Evolutionary conservation across 2,329 filamentous ascomycete species (phyloP).

Genomic region (Cladosporium colombiae): DNA sequence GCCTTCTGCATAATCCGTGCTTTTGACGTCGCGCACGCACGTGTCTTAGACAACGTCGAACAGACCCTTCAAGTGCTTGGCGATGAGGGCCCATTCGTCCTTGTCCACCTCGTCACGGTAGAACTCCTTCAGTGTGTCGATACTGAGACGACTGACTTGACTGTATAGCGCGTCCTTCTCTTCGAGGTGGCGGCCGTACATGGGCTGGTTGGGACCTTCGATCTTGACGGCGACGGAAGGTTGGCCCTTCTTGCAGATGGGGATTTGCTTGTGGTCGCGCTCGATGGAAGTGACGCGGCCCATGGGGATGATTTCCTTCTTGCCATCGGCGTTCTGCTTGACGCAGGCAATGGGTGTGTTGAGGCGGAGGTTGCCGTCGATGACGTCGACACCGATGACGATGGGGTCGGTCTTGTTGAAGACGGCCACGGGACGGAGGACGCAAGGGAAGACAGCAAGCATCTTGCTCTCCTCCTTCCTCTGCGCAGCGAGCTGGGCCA

Average conservation of each 20-base stretch:
- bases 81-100: conserved; percentile 93
- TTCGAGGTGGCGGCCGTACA: conserved; percentile 92
- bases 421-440: conserved; percentile 83
- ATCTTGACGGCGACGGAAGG: conserved; percentile 99
- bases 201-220: conserved; percentile 87
- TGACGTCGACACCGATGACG: conserved; percentile 89
- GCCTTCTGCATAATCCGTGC: neutral
- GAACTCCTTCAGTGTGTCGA: conserved; percentile 94
- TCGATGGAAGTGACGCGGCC: conserved; percentile 98
- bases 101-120: conserved; percentile 84
- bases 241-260: conserved; percentile 89
- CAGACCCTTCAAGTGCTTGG: conserved; percentile 83
- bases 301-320: conserved; percentile 79
- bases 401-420: conserved; percentile 99
- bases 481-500: conserved; percentile 81
- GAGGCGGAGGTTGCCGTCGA: conserved; percentile 82
- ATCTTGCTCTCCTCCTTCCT: conserved; percentile 97
- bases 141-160: conserved; percentile 80
- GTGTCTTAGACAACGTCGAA: conserved; percentile 76
- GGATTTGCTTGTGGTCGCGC: conserved; percentile 93
- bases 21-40: neutral
- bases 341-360: conserved; percentile 89
- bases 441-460: conserved; percentile 94
- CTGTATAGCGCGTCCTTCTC: conserved; percentile 88
- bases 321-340: conserved; percentile 72